phyloP scores from a whole-genome alignment of 2,329 filamentous ascomycete genomes.

The Didymosphaeria variabile region DNA sequence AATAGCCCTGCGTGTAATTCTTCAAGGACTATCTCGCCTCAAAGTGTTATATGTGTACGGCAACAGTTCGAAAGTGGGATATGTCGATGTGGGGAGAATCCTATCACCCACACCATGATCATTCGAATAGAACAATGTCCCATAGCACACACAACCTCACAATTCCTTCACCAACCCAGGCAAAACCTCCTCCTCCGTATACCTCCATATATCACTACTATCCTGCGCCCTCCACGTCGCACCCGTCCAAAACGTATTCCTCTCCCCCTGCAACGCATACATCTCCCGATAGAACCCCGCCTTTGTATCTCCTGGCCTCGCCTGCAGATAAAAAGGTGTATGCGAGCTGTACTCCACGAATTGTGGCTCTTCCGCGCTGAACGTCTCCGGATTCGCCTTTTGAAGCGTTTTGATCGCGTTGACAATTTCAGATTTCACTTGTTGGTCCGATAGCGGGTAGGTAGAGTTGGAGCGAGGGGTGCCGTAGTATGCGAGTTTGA shows the following conservation, averaged over 20 bases:
- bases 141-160: background rate
- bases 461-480: background rate
- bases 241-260: slow-evolving; percentile 35
- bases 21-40: too few relatives aligned
- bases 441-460: background rate
- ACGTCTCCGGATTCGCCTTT: slow-evolving; percentile 15
- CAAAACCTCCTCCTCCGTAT: slow-evolving; percentile 51
- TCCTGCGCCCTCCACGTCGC: slow-evolving; percentile 28
- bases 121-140: too few relatives aligned
- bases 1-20: background rate
- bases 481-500: slow-evolving; percentile 2
- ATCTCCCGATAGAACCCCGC: slow-evolving; percentile 31
- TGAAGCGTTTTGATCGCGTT: slow-evolving; percentile 21
- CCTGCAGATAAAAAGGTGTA: slow-evolving; percentile 31
- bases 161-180: slow-evolving; percentile 31
- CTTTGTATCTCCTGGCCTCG: slow-evolving; percentile 19
- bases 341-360: slow-evolving; percentile 35
- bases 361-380: slow-evolving; percentile 19
- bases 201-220: slow-evolving; percentile 31
- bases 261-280: slow-evolving; percentile 33
- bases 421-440: background rate
- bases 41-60: too few relatives aligned
- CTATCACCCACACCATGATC: too few relatives aligned
- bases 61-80: too few relatives aligned
- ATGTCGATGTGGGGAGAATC: too few relatives aligned